Evolutionary conservation across 345 rosid species (phyloP).

Genomic region (Acer campestre): DNA sequence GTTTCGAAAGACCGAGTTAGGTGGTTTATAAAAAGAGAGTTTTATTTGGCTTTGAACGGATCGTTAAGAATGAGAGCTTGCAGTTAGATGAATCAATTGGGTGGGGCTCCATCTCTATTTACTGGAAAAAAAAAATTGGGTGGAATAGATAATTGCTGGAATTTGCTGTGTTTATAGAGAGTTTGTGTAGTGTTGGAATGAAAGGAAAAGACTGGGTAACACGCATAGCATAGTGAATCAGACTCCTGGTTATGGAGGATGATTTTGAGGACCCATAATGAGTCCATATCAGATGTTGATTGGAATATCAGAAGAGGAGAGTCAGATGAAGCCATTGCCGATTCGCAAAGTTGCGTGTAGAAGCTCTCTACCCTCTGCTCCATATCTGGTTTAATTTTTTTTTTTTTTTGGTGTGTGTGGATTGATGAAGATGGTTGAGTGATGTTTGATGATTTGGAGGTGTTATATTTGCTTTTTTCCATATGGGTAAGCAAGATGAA

Average conservation of each 20-base stretch:
- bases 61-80: not conserved
- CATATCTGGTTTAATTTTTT: too few relatives aligned
- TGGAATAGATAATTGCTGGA: too few relatives aligned
- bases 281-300: constrained; percentile 88
- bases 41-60: not conserved
- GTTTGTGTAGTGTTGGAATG: not conserved
- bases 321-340: constrained; percentile 53
- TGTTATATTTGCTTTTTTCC: too few relatives aligned
- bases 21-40: not conserved
- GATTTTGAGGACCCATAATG: constrained; percentile 82
- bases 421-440: too few relatives aligned
- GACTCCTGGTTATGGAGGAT: constrained; percentile 80
- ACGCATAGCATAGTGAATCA: constrained; percentile 86
- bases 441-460: too few relatives aligned
- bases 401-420: too few relatives aligned
- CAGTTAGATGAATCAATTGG: not conserved
- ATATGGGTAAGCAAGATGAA: too few relatives aligned
- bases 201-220: constrained; percentile 92
- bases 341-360: constrained; percentile 71
- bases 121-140: too few relatives aligned
- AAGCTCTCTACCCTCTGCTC: constrained; percentile 71
- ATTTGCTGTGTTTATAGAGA: too few relatives aligned
- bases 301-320: constrained; percentile 87
- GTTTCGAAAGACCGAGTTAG: not conserved
- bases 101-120: too few relatives aligned